phyloP scores from a whole-genome alignment of 805 yeast genomes.

The Saturnispora diversa region DNA sequence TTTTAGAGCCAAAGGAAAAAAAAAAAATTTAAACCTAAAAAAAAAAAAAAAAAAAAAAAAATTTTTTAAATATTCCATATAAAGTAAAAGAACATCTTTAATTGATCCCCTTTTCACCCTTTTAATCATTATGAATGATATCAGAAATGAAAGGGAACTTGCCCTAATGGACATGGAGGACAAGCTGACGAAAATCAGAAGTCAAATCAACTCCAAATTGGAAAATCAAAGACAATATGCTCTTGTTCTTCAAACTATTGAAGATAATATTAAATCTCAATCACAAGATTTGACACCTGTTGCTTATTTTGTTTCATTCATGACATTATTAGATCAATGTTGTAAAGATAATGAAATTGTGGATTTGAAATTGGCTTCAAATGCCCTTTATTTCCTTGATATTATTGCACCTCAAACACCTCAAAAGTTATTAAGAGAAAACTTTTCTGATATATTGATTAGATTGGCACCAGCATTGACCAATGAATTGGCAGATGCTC shows the following conservation, averaged over 20 bases:
- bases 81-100: background rate
- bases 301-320: constrained; percentile 77
- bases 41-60: too few species aligned
- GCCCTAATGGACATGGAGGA: constrained; percentile 45
- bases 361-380: constrained; percentile 59
- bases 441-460: constrained; percentile 69
- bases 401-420: constrained; percentile 70
- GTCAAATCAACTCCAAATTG: constrained; percentile 68
- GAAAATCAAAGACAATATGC: constrained; percentile 85
- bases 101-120: background rate
- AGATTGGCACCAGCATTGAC: constrained; percentile 78
- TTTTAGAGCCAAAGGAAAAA: too few species aligned
- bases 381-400: constrained; percentile 77
- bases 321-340: constrained; percentile 74
- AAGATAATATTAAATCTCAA: constrained; percentile 72
- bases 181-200: constrained; percentile 58
- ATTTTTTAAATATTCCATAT: background rate
- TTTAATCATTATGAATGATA: constrained; percentile 4
- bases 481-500: constrained; percentile 62
- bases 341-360: constrained; percentile 42
- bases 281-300: constrained; percentile 56
- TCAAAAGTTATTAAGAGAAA: constrained; percentile 56
- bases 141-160: constrained; percentile 14
- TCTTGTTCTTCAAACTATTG: constrained; percentile 77
- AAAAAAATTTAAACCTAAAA: too few species aligned